Base-by-base conservation (phyloP, 2,329 filamentous ascomycete genomes). In the Mollisiaceae sp. region DNA sequence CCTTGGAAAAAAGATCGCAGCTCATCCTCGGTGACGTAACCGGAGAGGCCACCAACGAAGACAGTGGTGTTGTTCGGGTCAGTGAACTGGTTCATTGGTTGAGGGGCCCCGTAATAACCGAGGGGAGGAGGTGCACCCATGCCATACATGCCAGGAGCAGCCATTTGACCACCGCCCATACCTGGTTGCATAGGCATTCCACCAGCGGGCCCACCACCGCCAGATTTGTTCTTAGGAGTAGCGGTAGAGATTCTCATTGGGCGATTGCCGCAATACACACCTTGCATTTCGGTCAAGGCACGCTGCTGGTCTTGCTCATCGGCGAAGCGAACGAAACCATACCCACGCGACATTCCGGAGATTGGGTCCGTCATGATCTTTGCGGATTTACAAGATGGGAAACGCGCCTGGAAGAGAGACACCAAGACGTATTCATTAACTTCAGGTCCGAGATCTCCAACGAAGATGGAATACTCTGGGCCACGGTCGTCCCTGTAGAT, bases 361-460 rank as follows among this genome's bases (percentile, higher is more conserved):
- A 98, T 95, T 67, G 95, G 94, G 76, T 99, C 95, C 67, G 94
- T 97, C 95, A 99, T 99, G 81, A 99, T 99, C 86, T 99, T 99
- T 76, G 95, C 95, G 43, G 93, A 97, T 85, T 98, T 98, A 91
- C 94, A 98, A 9, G 93, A 97, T 0, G 91, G 91, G 85, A 97
- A 99, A 68, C 94, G 93, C 76, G 89, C 91, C 82, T 98, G 94
- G 87, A 99, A 99, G 59, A 99, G 89, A 32, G 94, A 97, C 62
- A 98, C 94, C 66, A 99, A 85, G 65, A 98, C 94, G 76, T 97
- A 98, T 82, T 99, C 95, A 80, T 97, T 99, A 74, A 99, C 95
- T 81, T 99, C 95, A 8, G 96, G 95, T 67, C 95, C 95, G 69
- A 99, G 89, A 77, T 99, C 95, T 72, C 95, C 95, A 65, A 99